Evolutionary conservation across 2,329 filamentous ascomycete species (phyloP), one percentile per base, ranked within the genome.

Genomic region (Emmonsiellopsis sp.): DNA sequence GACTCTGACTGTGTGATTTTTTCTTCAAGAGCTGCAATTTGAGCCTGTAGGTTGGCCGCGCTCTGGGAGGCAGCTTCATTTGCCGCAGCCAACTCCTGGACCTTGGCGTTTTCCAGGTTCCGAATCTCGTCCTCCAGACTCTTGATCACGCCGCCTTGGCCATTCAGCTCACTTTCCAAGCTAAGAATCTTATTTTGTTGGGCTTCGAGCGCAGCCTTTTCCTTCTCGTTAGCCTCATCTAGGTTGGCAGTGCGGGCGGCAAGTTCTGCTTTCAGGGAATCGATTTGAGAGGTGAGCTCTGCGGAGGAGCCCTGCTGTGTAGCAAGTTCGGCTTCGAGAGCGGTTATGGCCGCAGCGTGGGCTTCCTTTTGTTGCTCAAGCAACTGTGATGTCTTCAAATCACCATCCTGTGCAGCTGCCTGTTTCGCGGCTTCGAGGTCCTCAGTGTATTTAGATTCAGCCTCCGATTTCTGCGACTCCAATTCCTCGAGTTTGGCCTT

Each of bases 371-470:
- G 58, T 34, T 70, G 65, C 26, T 71, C 69, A 7, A 73, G 61
- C n/a, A 65, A 59, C 15, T 65, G 59, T 11, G 66, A 62, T 10
- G 62, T 61, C 54, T 70, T 63, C 31, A 65, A 62, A 53, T 73
- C 68, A 5, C 69, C 69, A 35, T 70, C 60, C 16, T 66, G 63
- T 3, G 62, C 56, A 2, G 70, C 70, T 2, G 64, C 59, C 50
- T 69, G 61, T 49, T 67, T 67, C 20, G 68, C 70, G 41, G 68
- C 66, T 41, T 73, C 70, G 8, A 73, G 54, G 9, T 73, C 68
- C 52, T 68, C 65, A 8, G 64, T 52, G 6, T 67, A 68, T 50
- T 65, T 67, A 37, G 68, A 65, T 52, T 70, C 67, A 30, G 71
- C 52, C 16, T 70, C 67, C 50, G 70, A 67, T 15, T 64, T 65